phyloP scores from a whole-genome alignment of 345 rosid genomes.

The Moricandia arvensis region DNA sequence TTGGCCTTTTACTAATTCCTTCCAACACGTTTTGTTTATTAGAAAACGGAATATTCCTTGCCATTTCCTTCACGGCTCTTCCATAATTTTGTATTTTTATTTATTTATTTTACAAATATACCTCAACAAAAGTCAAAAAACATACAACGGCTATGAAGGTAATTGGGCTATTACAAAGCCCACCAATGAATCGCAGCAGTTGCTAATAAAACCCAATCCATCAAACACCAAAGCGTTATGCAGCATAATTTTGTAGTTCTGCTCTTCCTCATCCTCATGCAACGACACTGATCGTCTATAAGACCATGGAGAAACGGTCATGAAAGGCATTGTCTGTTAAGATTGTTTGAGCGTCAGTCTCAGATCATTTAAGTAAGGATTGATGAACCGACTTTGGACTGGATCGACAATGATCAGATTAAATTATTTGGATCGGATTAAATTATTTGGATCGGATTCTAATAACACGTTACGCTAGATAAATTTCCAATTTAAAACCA shows the following conservation, averaged over 20 bases:
- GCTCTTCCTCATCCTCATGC: not conserved
- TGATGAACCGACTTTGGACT: too few species aligned
- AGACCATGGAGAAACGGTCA: not conserved
- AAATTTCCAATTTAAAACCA: too few species aligned
- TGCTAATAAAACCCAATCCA: not conserved
- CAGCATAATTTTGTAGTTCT: not conserved
- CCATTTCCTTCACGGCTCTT: conserved; percentile 33
- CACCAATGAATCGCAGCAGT: not conserved
- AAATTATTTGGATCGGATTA: too few species aligned
- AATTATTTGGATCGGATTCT: too few species aligned
- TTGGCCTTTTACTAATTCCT: conserved; percentile 21
- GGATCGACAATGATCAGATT: too few species aligned
- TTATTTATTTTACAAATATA: not conserved
- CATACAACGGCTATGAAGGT: not conserved
- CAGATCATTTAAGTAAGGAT: too few species aligned
- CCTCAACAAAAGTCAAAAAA: not conserved
- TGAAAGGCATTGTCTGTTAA: too few species aligned
- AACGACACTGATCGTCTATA: not conserved
- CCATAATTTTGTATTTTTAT: not conserved
- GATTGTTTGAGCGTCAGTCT: too few species aligned
- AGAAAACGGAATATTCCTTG: not conserved
- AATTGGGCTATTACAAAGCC: conserved; percentile 9
- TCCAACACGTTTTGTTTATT: conserved; percentile 25
- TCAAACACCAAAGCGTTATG: not conserved
- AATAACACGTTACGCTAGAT: too few species aligned